A percentile compares a stretch with the other conserved stretches of the same genome.
Evolutionary conservation across 306 rosid species (phyloP).

Genomic region (Sicyos baderoa): DNA sequence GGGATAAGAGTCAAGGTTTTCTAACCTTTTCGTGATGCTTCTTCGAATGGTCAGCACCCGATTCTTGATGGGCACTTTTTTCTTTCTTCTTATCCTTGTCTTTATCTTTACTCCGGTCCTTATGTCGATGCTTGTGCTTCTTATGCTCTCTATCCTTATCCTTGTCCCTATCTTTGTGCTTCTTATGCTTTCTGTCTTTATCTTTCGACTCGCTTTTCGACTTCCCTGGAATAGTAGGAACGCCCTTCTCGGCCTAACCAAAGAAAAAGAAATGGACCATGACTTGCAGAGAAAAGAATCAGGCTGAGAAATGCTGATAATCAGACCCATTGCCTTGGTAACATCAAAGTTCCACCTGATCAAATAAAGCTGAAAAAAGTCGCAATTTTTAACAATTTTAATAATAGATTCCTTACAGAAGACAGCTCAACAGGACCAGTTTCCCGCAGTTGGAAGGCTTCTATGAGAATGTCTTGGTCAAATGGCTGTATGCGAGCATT

Average conservation of each 20-base stretch:
- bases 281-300: background rate
- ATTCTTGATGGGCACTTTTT: constrained; percentile 72
- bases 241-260: constrained; percentile 80
- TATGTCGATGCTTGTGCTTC: constrained; percentile 79
- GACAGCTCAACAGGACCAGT: constrained; percentile 73
- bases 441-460: constrained; percentile 80
- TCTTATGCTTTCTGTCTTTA: constrained; percentile 88
- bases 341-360: constrained; percentile 18
- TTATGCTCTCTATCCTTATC: constrained; percentile 93
- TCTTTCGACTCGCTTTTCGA: constrained; percentile 77
- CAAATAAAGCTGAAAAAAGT: constrained; percentile 11
- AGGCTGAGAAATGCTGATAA: constrained; percentile 6
- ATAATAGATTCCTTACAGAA: constrained; percentile 44
- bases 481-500: constrained; percentile 70
- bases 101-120: constrained; percentile 78
- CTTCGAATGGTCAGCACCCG: constrained; percentile 74
- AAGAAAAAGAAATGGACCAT: constrained; percentile 7
- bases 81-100: constrained; percentile 94
- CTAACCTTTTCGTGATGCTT: constrained; percentile 93
- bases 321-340: constrained; percentile 6
- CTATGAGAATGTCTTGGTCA: constrained; percentile 67
- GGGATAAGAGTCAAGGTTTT: constrained; percentile 17
- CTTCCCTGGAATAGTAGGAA: constrained; percentile 66
- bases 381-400: constrained; percentile 13
- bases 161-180: constrained; percentile 69